Percentiles rank a stretch among this genome's conserved stretches.
Evolutionary conservation across 2,329 filamentous ascomycete genomes (phyloP).

Genomic region (Aureobasidium musti): DNA sequence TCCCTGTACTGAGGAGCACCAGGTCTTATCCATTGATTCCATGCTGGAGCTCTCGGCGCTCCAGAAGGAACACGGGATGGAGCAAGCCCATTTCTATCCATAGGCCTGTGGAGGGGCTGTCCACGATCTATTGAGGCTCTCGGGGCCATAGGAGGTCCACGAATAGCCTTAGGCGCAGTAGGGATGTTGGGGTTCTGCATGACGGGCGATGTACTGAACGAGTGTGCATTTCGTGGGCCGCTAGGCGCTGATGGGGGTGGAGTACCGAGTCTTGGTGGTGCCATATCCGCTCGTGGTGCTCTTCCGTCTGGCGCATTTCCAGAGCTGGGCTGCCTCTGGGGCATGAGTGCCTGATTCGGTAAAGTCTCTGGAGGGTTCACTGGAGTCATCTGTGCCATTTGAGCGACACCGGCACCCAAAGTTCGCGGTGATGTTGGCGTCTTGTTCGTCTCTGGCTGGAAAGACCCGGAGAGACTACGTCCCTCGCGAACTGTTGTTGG

Average conservation of each 20-base stretch:
- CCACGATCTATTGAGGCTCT: conserved; percentile 32
- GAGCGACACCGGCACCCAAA: not conserved
- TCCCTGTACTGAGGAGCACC: conserved; percentile 40
- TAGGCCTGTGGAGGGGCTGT: conserved; percentile 31
- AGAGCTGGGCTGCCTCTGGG: not conserved
- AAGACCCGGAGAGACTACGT: conserved; percentile 23
- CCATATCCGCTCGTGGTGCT: conserved; percentile 13
- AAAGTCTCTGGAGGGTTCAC: not conserved
- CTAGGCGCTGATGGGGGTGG: conserved; percentile 31
- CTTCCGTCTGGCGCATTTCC: conserved; percentile 1
- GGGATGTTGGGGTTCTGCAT: conserved; percentile 39
- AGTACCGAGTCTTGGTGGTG: conserved; percentile 26
- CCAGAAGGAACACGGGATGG: conserved; percentile 34
- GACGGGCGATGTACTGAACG: conserved; percentile 43
- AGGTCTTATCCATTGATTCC: conserved; percentile 49
- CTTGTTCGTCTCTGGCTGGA: not conserved
- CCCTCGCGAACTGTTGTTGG: conserved; percentile 12
- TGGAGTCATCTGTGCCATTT: conserved; percentile 13
- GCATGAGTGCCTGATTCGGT: not conserved
- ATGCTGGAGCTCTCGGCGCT: conserved; percentile 39
- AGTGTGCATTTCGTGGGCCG: conserved; percentile 31
- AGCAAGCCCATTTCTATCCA: conserved; percentile 31
- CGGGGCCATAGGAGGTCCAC: conserved; percentile 37
- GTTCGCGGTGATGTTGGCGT: conserved; percentile 22
- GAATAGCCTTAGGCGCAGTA: conserved; percentile 42